Percentiles rank a stretch among this genome's conserved stretches.
Evolutionary conservation across 1,284 basidiomycete species (phyloP).

Genomic region (Microbotryum saponariae): DNA sequence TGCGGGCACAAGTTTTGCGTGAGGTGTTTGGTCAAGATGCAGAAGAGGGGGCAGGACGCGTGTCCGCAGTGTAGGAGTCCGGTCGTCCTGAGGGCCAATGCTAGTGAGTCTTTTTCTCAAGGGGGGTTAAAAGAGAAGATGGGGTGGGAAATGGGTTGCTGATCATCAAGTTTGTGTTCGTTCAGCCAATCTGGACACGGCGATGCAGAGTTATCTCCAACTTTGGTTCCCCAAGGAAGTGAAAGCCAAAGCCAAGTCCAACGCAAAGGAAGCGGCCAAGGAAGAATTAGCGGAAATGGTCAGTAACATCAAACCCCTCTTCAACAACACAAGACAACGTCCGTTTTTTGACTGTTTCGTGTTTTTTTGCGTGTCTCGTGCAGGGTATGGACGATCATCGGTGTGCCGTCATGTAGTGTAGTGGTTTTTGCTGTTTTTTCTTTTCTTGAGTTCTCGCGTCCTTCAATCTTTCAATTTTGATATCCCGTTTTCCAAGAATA

Average conservation of each 20-base stretch:
- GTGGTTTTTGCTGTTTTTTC: too few relatives aligned
- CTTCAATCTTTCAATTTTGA: too few relatives aligned
- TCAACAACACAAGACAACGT: too few relatives aligned
- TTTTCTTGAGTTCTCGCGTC: too few relatives aligned
- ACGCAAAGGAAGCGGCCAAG: slow-evolving; percentile 64
- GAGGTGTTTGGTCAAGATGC: slow-evolving; percentile 86
- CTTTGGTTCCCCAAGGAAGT: slow-evolving; percentile 89
- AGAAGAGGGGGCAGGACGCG: slow-evolving; percentile 65
- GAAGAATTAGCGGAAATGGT: slow-evolving; percentile 63
- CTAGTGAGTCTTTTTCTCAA: slow-evolving; percentile 50
- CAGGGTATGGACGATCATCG: too few relatives aligned
- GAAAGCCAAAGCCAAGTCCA: slow-evolving; percentile 63
- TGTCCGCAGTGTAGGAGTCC: slow-evolving; percentile 81
- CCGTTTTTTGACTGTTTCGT: too few relatives aligned
- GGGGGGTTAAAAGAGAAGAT: not conserved
- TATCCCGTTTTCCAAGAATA: too few relatives aligned
- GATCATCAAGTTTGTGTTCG: not conserved
- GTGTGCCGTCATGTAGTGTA: too few relatives aligned
- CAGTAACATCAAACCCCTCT: not conserved
- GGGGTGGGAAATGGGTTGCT: not conserved
- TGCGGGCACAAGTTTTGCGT: slow-evolving; percentile 85
- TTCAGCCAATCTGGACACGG: slow-evolving; percentile 70
- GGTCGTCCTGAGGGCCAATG: slow-evolving; percentile 65
- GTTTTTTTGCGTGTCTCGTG: too few relatives aligned
- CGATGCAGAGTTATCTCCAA: slow-evolving; percentile 73